phyloP scores from a whole-genome alignment of 306 rosid species.

The Lupinus albus region DNA sequence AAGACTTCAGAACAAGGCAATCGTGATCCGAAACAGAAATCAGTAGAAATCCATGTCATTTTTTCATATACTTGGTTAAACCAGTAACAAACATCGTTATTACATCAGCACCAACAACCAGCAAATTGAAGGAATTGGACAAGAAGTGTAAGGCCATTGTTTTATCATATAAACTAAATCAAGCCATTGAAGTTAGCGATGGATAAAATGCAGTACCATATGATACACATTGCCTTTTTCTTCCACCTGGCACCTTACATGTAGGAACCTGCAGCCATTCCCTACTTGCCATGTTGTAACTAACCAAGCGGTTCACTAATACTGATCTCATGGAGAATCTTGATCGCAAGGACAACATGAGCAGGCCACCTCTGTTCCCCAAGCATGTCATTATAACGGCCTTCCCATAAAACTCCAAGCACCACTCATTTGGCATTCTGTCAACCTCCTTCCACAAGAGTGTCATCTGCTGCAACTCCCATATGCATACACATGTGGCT shows the following conservation, averaged over 20 bases:
- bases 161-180: constrained; percentile 44
- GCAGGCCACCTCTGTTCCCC: constrained; percentile 92
- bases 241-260: constrained; percentile 63
- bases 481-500: constrained; percentile 87
- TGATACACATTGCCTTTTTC: constrained; percentile 69
- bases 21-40: constrained; percentile 27
- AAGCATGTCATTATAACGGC: constrained; percentile 89
- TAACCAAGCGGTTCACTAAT: constrained; percentile 72
- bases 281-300: constrained; percentile 62
- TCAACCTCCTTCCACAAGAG: constrained; percentile 99
- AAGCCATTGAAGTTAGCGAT: constrained; percentile 66
- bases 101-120: constrained; percentile 32
- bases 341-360: constrained; percentile 81
- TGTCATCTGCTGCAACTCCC: constrained; percentile 98
- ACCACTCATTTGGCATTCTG: constrained; percentile 99
- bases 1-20: neutral
- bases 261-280: constrained; percentile 91
- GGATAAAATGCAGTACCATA: constrained; percentile 86
- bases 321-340: constrained; percentile 61
- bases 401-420: constrained; percentile 99
- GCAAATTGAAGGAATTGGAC: constrained; percentile 35
- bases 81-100: constrained; percentile 41
- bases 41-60: constrained; percentile 41
- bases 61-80: constrained; percentile 44
- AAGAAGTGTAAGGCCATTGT: constrained; percentile 27